Percentiles rank a stretch among this genome's conserved stretches.
phyloP scores from a whole-genome alignment of 495 filamentous ascomycete species.

The Thozetella sp. region DNA sequence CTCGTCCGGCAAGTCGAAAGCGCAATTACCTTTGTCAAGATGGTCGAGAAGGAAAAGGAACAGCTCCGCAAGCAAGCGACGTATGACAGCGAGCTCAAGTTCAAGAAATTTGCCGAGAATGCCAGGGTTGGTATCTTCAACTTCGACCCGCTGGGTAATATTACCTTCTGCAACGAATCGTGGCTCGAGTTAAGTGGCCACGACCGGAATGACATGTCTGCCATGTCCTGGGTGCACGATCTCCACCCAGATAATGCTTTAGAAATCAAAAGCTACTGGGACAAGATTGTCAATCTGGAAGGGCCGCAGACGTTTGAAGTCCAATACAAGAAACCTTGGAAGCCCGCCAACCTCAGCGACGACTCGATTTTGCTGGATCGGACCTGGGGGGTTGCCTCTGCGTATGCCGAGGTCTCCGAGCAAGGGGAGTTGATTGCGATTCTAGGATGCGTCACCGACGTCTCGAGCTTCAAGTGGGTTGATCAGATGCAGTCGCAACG shows the following conservation, averaged over 20 bases:
- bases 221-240: neutral
- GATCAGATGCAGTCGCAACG: neutral
- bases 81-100: neutral
- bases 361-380: neutral
- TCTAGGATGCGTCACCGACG: neutral
- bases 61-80: neutral
- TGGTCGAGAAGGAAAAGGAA: neutral
- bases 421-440: neutral
- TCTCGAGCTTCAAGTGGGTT: neutral
- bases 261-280: neutral
- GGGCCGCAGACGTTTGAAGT: neutral
- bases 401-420: neutral
- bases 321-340: neutral
- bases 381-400: neutral
- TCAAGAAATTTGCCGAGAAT: too few relatives aligned
- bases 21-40: neutral
- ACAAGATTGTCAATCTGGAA: neutral
- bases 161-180: neutral
- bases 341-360: neutral
- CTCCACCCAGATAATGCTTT: neutral
- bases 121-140: neutral
- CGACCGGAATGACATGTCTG: neutral
- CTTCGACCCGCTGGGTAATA: neutral
- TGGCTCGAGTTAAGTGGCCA: neutral
- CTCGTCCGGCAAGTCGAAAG: neutral